Base-by-base conservation (phyloP, 2,329 filamentous ascomycete species). In the Cercospora zeae-maydis region DNA sequence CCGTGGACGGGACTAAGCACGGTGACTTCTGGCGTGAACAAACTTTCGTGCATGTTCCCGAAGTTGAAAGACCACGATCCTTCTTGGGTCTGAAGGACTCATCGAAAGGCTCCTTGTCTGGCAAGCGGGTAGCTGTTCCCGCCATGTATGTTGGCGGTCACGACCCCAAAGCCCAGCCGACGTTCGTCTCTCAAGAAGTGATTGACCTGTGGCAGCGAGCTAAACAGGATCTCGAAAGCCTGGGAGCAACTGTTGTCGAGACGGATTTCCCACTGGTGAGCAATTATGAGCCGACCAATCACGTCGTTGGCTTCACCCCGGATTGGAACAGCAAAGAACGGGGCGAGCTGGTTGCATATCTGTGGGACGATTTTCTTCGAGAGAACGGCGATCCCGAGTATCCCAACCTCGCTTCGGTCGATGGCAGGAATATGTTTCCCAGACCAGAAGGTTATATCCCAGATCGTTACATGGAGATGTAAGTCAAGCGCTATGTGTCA, bases 11-110 rank as follows among this genome's bases (percentile, higher is more conserved):
- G 2, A 72, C 75, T 2, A 74, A 74, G 0, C 58, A 65, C 3
- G 79, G 81, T 1, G 83, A 86, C 63, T 86, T 86, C 66, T 86
- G 83, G 79, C 75, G 82, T 3, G 76, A 80, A 14, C 84, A 87
- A 61, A 72, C 71, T 0, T 78, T 78, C 55, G 73, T 85, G 0
- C 42, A 73, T 1, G 68, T 85, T 1, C 77, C 79, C 0, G 70
- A 72, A 10, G 67, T 73, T 5, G 66, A 74, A 2, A 73, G 74
- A 0, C 75, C 78, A 2, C 37, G 70, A 3, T 67, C 69, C 1
- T 75, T 76, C 19, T 76, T 75, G n/a, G 70, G 71, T 2, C 64
- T 83, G 0, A 68, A 70, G 10, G 58, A 73, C 1, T 24, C 53
- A 14, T 59, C 66, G 0, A 14, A 63, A 3, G 63, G 65, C 2